Evolutionary conservation across 176 grass and related monocot genomes (phyloP), one percentile per base, ranked within the genome.

Genomic region (Urochloa ruziziensis): DNA sequence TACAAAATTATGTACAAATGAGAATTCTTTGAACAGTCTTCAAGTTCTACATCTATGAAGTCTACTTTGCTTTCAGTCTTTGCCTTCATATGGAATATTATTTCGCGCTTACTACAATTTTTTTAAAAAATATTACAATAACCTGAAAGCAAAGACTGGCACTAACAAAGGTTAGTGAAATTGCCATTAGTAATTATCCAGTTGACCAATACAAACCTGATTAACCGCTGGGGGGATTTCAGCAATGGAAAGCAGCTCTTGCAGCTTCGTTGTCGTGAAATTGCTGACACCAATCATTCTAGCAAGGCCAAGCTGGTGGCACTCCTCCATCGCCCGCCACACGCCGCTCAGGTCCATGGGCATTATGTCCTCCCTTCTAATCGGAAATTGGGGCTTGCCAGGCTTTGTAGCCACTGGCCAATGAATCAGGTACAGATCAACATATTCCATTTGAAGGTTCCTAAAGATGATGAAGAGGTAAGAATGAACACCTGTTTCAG

Each of bases 261-360:
- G 53, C 57, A 94, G 46, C 81, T 94, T 94, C 62, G 84, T 91
- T 60, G 71, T 89, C 24, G 90, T 89, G 84, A 94, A 94, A 65
- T 94, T 94, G 84, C 90, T 80, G 35, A 94, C 90, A 25, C 90
- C 90, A 82, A 92, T 90, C 77, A 86, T 85, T 79, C 72, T 92
- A 53, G 84, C 80, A 59, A 94, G 72, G 12, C 89, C 92, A 43
- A 80, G 73, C 4, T 23, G 65, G 35, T 92, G 84, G 4, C 90
- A 94, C 80, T 90, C 92, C 79, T 94, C 92, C 90, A 94, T 88
- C 47, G 86, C 87, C 67, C 80, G 42, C 89, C 92, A 94, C 62
- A 92, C 73, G 1, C 80, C 75, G 42, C 25, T 66, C 77, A 92
- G 21, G 29, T 92, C 84, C 62, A 94, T 82, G 0, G 51, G 84